phyloP scores from a whole-genome alignment of 345 rosid genomes.

The Eutrema heterophyllum region DNA sequence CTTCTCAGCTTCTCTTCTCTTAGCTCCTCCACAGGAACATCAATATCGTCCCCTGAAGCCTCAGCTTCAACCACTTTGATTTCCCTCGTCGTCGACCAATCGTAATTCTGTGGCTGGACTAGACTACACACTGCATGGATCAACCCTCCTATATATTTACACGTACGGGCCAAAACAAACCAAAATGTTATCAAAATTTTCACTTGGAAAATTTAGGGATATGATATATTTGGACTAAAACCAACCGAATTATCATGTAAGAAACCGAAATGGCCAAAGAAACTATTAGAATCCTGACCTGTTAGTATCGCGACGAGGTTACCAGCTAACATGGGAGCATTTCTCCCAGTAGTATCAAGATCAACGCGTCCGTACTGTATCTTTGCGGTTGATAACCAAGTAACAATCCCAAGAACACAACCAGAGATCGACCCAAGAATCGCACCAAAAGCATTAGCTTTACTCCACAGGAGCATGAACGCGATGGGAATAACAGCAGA shows the following conservation, averaged over 20 bases:
- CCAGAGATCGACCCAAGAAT: slow-evolving; percentile 64
- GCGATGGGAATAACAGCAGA: slow-evolving; percentile 91
- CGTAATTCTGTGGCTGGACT: slow-evolving; percentile 65
- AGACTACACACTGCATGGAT: slow-evolving; percentile 67
- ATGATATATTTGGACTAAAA: not conserved
- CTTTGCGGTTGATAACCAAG: slow-evolving; percentile 65
- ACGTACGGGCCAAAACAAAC: not conserved
- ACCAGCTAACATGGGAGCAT: slow-evolving; percentile 88
- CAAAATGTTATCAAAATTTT: not conserved
- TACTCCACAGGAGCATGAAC: slow-evolving; percentile 87
- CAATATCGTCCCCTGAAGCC: slow-evolving; percentile 16
- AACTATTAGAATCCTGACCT: slow-evolving; percentile 21
- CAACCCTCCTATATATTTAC: slow-evolving; percentile 42
- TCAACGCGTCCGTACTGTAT: slow-evolving; percentile 60
- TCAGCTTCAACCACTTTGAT: slow-evolving; percentile 79
- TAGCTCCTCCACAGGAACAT: slow-evolving; percentile 59
- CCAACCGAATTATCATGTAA: no score
- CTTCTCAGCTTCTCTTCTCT: slow-evolving; percentile 63
- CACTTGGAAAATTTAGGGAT: not conserved
- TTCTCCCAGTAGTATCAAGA: slow-evolving; percentile 72
- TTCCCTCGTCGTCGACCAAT: slow-evolving; percentile 78
- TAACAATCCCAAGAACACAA: slow-evolving; percentile 63
- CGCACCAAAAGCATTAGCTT: slow-evolving; percentile 83
- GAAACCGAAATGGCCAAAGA: not conserved
- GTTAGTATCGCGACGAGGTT: slow-evolving; percentile 70